Evolutionary conservation across 1,284 basidiomycete genomes (phyloP).

Genomic region (Farysia itapuensis): DNA sequence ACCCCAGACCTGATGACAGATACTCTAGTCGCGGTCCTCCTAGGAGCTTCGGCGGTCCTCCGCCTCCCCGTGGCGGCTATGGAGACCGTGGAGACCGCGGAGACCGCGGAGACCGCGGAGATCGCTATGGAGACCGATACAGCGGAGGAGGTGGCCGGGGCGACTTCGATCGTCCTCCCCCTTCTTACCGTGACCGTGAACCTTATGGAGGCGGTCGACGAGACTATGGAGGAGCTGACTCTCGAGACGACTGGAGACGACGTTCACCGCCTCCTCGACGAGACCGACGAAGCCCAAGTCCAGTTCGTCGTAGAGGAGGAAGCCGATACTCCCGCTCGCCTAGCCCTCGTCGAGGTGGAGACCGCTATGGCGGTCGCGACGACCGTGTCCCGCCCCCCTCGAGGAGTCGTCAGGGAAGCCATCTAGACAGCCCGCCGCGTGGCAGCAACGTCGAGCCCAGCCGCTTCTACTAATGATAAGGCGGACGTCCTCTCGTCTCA

Average conservation of each 20-base stretch:
- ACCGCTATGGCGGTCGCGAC: conserved; percentile 15
- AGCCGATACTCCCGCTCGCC: conserved; percentile 34
- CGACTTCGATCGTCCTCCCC: background rate
- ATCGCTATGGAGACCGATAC: background rate
- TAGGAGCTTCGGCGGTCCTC: conserved; percentile 3
- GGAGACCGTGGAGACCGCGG: too few species aligned
- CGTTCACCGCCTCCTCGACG: conserved; percentile 24
- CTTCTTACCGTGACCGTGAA: conserved; percentile 10
- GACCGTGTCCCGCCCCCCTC: conserved; percentile 21
- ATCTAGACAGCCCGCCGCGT: conserved; percentile 38
- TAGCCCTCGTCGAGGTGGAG: conserved; percentile 18
- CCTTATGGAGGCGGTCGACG: conserved; percentile 1
- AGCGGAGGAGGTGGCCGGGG: background rate
- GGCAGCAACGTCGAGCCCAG: conserved; percentile 34
- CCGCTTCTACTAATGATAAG: conserved; percentile 25
- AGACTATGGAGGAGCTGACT: conserved; percentile 12
- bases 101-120: too few species aligned
- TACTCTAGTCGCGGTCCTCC: conserved; percentile 4
- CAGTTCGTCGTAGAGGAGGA: conserved; percentile 8
- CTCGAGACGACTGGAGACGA: conserved; percentile 43
- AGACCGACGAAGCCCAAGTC: conserved; percentile 27
- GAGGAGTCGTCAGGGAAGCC: conserved; percentile 24
- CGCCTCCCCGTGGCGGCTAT: background rate
- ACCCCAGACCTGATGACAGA: conserved; percentile 49
- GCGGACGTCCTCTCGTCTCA: too few species aligned